These are phyloP conservation scores for Fusarium avenaceum DNA, from an alignment of 2,329 filamentous ascomycete species.

Conservation along the genomic window DNA sequence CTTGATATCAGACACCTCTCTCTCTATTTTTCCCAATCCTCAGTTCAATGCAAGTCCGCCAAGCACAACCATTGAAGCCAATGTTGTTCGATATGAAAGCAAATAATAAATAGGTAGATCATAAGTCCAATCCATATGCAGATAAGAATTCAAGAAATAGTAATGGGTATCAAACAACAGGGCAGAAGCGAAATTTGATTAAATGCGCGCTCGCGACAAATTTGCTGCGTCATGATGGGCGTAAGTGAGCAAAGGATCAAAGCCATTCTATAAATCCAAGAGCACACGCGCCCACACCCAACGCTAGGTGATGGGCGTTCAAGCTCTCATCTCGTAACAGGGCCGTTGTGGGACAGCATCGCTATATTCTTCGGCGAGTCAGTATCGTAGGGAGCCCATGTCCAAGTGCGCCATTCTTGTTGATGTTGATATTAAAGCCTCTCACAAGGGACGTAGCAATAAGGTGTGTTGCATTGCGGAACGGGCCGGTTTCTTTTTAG, in stretches of 20 bases:
- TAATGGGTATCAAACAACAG: constrained; percentile 50
- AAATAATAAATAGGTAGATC: constrained; percentile 22
- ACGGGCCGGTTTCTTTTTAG: constrained; percentile 34
- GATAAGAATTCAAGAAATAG: constrained; percentile 31
- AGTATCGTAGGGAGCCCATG: constrained; percentile 14
- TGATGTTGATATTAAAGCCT: constrained; percentile 37
- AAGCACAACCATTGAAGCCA: constrained; percentile 23
- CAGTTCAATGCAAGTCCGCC: constrained; percentile 25
- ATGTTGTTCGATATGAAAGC: constrained; percentile 25
- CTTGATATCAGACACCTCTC: constrained; percentile 12
- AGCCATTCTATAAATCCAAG: background rate
- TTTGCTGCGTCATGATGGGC: constrained; percentile 9
- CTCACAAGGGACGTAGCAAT: constrained; percentile 22
- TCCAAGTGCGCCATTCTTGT: constrained; percentile 16
- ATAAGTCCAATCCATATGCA: constrained; percentile 22
- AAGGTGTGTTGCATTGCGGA: constrained; percentile 29
- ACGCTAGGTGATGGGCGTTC: constrained; percentile 6
- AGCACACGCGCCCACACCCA: constrained; percentile 1
- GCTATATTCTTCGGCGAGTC: constrained; percentile 16
- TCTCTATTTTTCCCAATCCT: constrained; percentile 39
- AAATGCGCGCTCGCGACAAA: constrained; percentile 9
- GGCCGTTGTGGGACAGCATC: constrained; percentile 4
- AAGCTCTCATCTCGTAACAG: background rate
- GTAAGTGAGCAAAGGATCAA: background rate
- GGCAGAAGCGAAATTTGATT: constrained; percentile 43